Base-by-base conservation (phyloP, 768 basidiomycete genomes). In the Flagelloscypha sp. region DNA sequence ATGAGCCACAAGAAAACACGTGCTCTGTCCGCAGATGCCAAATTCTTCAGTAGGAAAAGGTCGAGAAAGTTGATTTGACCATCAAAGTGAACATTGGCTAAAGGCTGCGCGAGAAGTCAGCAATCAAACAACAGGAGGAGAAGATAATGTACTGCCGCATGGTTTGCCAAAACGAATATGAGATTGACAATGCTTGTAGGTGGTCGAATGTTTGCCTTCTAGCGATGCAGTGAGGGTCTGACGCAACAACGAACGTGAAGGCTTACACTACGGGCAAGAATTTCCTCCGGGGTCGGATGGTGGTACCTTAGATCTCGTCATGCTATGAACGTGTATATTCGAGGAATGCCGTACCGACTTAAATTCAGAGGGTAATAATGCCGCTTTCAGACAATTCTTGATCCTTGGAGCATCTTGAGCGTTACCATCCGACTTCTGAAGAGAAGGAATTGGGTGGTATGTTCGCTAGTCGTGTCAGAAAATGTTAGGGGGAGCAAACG, bases 381-480 rank as follows among this genome's bases (percentile, higher is more conserved):
- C 81, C 24, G 82, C 85, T 53, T 90, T 92, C 33, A 93, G 67
- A 53, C 83, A 84, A 44, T 87, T 87, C 59, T 93, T 93, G 57
- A 93, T 86, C 41, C 89, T 76, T 15, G 89, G 88, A 25, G 88
- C 88, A 55, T 93, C 88, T 54, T 90, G 86, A 6, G 86, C 75
- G 54, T 89, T 88, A 12, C 82, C 84, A 45, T 83, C 80, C 11
- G 87, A 85, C 62, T 84, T 85, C 54, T 92, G 88, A 18, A 92
- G 62, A 20, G 82, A 83, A 7, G 89, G 89, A n/a, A 73, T 58
- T 9, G 67, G 65, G 38, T 69, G 69, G 48, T 69, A 72, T 33
- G 64, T 64, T n/a, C 33, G n/a, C n/a, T n/a, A n/a, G n/a, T n/a
- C n/a, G n/a, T n/a, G n/a, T n/a, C n/a, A n/a, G n/a, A n/a, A n/a